Conservation (phyloP, 805 yeast genomes). For the Myxozyma melibiosi region DNA sequence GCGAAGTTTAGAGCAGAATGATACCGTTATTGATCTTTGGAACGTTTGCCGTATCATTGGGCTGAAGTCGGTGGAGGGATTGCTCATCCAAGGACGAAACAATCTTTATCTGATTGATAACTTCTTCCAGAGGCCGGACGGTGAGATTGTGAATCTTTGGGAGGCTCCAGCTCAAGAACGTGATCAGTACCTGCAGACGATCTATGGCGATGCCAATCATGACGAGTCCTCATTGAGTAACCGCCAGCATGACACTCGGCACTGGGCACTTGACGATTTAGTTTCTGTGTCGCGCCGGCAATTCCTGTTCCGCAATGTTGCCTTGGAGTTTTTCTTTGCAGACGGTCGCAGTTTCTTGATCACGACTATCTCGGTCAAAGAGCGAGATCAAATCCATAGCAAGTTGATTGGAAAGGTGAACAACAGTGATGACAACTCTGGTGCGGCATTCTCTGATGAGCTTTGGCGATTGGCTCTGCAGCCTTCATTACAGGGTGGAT, state of each 20-base stretch:
- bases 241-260: conserved; percentile 32
- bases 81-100: conserved; percentile 66
- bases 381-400: conserved; percentile 59
- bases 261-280: conserved; percentile 63
- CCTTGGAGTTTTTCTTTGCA: conserved; percentile 72
- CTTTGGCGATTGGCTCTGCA: conserved; percentile 29
- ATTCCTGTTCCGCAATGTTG: conserved; percentile 76
- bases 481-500: conserved; percentile 34
- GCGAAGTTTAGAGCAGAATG: conserved; percentile 68
- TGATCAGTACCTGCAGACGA: conserved; percentile 69
- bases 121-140: conserved; percentile 57
- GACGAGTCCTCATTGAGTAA: conserved; percentile 1
- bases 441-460: conserved; percentile 38
- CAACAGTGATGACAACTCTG: conserved; percentile 37
- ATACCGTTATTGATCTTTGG: conserved; percentile 69
- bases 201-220: conserved; percentile 52
- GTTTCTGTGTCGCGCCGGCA: conserved; percentile 72
- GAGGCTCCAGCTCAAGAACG: conserved; percentile 65
- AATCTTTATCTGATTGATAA: conserved; percentile 70
- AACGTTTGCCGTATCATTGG: conserved; percentile 78
- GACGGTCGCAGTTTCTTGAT: conserved; percentile 72
- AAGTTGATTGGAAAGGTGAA: conserved; percentile 54
- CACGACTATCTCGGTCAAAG: conserved; percentile 57
- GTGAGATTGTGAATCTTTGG: conserved; percentile 62
- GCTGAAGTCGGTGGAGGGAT: conserved; percentile 72